Base-by-base conservation (phyloP, 345 rosid species). In the Angophora floribunda region DNA sequence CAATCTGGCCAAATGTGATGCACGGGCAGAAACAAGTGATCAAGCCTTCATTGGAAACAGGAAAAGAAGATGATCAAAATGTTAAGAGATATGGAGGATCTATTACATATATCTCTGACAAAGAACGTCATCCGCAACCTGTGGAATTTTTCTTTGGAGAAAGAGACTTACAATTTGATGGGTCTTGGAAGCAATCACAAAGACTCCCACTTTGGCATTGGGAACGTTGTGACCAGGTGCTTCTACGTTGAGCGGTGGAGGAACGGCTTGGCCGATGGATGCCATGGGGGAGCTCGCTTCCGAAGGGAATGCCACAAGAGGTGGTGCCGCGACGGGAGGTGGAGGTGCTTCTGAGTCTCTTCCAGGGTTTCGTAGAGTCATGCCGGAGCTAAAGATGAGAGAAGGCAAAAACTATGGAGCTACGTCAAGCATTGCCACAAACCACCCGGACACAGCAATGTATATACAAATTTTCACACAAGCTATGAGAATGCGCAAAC, bases 1-100 rank as follows among this genome's bases (percentile, higher is more conserved):
- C 89, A 51, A 30, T 89, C 85, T 87, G 92, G 87, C 91, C 91
- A 47, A 91, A 91, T 8, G 87, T 85, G 65, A 91, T 79, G 70
- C 91, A 91, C 9, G 89, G 92, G n/a, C 90, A 91, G 53, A 53
- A 85, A 78, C 85, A 52, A 1, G 92, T 88, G 15, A 70, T 85
- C 55, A 53, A 51, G 86, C 90, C 90, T 87, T 65, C 11, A 15
- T 17, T 4, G 41, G 59, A 45, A 41, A 55, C 63, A 7, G 45
- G 75, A 13, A 3, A 13, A 44, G 47, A 44, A 30, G 22, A 84
- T 55, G 61, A 55, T 55, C 61, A 0, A 55, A 28, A 32, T 1
- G 87, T 86, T 86, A 17, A 36, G 41, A 36, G 41, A n/a, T 36
- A 36, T 36, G 41, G 41, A 36, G 41, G 41, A 36, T 36, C 41